phyloP scores from a whole-genome alignment of 192 early-diverging fungal species.

The Backusella liffmaniae region DNA sequence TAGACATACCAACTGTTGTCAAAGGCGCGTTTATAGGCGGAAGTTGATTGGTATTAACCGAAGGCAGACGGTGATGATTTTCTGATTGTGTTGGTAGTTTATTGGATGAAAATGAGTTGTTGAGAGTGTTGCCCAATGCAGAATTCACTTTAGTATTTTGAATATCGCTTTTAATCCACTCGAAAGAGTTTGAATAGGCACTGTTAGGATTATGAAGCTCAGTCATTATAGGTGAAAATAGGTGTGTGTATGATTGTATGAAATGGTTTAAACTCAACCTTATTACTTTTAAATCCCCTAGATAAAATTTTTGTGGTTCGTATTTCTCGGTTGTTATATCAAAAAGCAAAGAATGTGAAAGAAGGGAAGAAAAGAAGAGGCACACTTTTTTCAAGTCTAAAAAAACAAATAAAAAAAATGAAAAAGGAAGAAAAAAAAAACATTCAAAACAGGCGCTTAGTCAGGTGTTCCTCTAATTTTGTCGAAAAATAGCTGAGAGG shows the following conservation, averaged over 20 bases:
- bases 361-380: neutral
- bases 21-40: constrained; percentile 16
- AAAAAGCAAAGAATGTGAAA: constrained; percentile 7
- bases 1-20: constrained; percentile 3
- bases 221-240: constrained; percentile 11
- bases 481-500: constrained; percentile 6
- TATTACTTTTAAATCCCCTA: neutral
- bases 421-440: neutral
- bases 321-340: neutral
- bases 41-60: constrained; percentile 5
- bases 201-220: constrained; percentile 7
- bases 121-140: neutral
- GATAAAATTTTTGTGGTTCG: neutral
- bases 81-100: neutral
- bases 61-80: neutral
- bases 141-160: neutral
- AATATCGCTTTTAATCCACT: neutral
- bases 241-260: constrained; percentile 7
- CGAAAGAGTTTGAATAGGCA: constrained; percentile 5
- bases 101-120: neutral
- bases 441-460: constrained; percentile 3
- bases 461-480: constrained; percentile 8
- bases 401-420: neutral
- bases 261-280: constrained; percentile 9
- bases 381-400: neutral